These are phyloP conservation scores for Poa pratensis DNA, from an alignment of 176 grass and related monocot species.

Conservation along the genomic window DNA sequence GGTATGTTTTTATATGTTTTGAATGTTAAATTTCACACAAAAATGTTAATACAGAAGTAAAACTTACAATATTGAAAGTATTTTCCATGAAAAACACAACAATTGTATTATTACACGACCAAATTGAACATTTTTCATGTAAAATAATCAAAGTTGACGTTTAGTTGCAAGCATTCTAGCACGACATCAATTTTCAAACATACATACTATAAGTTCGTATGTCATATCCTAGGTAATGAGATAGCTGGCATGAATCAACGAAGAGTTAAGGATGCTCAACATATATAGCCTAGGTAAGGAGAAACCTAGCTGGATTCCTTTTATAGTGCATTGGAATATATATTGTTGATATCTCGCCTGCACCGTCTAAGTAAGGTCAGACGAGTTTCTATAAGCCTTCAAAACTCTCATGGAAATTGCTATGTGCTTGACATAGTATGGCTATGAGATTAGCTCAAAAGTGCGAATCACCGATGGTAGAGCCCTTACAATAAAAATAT, in stretches of 20 bases:
- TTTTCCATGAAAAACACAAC: neutral
- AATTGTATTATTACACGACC: neutral
- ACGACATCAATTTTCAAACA: too few relatives aligned
- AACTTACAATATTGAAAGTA: neutral
- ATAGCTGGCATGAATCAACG: too few relatives aligned
- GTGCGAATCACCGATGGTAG: conserved; percentile 43
- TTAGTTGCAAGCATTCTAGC: neutral
- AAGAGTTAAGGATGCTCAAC: too few relatives aligned
- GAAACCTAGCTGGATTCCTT: too few relatives aligned
- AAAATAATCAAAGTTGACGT: neutral
- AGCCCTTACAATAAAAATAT: conserved; percentile 29
- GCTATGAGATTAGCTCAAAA: conserved; percentile 45
- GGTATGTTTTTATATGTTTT: neutral
- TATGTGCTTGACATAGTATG: conserved; percentile 48
- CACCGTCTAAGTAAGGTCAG: neutral
- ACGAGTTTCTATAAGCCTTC: too few relatives aligned
- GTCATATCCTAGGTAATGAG: too few relatives aligned
- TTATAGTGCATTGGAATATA: neutral
- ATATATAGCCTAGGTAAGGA: too few relatives aligned
- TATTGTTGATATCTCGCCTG: neutral
- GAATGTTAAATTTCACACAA: neutral
- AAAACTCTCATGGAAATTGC: conserved; percentile 54
- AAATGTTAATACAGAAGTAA: neutral
- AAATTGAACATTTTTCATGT: neutral
- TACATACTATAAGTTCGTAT: too few relatives aligned